phyloP scores from a whole-genome alignment of 352 stramenopile genomes.

The Phytophthora pini region DNA sequence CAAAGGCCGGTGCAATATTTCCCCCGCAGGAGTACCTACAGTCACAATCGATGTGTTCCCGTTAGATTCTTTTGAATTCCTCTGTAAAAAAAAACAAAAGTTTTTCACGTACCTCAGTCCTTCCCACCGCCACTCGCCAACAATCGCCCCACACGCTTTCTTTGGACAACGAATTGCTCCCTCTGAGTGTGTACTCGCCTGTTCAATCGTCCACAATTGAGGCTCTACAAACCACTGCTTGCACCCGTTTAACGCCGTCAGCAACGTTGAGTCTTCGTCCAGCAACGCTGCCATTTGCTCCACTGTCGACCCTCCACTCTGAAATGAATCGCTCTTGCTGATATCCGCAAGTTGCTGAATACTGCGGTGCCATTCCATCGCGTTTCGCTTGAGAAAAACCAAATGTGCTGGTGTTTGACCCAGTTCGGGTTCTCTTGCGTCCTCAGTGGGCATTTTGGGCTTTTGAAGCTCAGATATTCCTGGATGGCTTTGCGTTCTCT shows the following conservation, averaged over 20 bases:
- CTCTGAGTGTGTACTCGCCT: constrained; percentile 18
- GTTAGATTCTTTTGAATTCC: neutral
- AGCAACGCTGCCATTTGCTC: constrained; percentile 41
- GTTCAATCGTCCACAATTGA: constrained; percentile 50
- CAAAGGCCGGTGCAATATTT: constrained; percentile 47
- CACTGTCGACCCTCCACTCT: constrained; percentile 16
- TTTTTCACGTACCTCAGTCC: constrained; percentile 38
- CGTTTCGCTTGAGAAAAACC: constrained; percentile 44
- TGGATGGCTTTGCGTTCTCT: constrained; percentile 15
- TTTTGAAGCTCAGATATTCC: constrained; percentile 25
- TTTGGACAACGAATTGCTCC: constrained; percentile 56
- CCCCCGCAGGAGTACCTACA: constrained; percentile 55
- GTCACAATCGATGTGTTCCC: constrained; percentile 6
- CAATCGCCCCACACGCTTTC: constrained; percentile 36
- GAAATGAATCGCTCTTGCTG: constrained; percentile 9
- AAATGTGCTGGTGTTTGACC: constrained; percentile 21
- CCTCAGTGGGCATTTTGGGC: neutral
- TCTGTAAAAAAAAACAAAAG: neutral
- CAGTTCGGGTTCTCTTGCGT: constrained; percentile 1
- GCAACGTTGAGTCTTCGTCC: constrained; percentile 39
- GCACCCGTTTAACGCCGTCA: constrained; percentile 36
- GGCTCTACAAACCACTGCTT: constrained; percentile 62
- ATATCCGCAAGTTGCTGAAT: constrained; percentile 33
- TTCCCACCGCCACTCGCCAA: constrained; percentile 68
- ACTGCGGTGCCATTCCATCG: constrained; percentile 41